Percentiles rank a stretch among this genome's conserved stretches.
Evolutionary conservation across 768 basidiomycete species (phyloP).

Genomic region (Cantharellus anzutake): DNA sequence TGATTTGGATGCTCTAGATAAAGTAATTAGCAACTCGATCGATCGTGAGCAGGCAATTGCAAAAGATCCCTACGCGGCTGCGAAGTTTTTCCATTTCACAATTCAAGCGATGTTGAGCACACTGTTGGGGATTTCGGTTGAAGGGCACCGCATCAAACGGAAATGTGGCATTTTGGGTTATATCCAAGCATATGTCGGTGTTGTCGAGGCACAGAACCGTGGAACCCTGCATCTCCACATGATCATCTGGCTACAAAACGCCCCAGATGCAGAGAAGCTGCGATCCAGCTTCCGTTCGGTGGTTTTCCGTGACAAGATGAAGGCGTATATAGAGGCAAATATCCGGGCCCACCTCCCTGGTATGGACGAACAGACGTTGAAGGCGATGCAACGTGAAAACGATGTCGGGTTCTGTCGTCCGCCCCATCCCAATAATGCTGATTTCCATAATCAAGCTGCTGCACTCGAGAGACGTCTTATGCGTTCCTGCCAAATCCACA

Average conservation of each 20-base stretch:
- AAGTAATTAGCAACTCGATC: no score
- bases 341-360: no score
- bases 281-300: background rate
- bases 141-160: conserved; percentile 2
- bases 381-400: no score
- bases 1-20: conserved; percentile 13
- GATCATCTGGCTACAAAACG: conserved; percentile 23
- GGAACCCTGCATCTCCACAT: conserved; percentile 26
- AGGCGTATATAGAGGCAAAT: conserved; percentile 20
- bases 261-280: conserved; percentile 18
- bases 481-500: no score
- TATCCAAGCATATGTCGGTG: conserved; percentile 23
- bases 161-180: conserved; percentile 20
- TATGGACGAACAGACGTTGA: no score
- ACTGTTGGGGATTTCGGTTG: conserved; percentile 19
- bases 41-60: conserved; percentile 20
- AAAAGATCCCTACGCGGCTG: conserved; percentile 23
- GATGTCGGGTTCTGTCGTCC: no score
- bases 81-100: conserved; percentile 24
- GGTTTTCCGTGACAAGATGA: conserved; percentile 11
- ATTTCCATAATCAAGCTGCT: no score
- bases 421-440: no score
- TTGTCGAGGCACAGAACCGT: conserved; percentile 23
- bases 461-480: no score
- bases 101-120: conserved; percentile 17